These are phyloP conservation scores for Aspergillus carlsbadensis DNA, from an alignment of 495 filamentous ascomycete species.

Conservation along the genomic window DNA sequence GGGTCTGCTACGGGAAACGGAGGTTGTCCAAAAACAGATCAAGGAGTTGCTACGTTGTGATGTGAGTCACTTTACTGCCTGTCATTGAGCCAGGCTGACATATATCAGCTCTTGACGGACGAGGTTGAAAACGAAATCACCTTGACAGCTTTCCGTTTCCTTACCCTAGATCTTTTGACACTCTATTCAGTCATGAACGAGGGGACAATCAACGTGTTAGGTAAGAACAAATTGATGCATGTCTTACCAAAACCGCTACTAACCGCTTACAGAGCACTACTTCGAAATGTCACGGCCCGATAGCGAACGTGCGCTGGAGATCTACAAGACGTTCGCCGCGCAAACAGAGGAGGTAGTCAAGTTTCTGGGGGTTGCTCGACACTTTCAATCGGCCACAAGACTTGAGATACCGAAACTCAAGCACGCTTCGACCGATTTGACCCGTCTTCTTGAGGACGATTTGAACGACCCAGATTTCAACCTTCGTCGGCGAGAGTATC, in stretches of 20 bases:
- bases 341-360: conserved; percentile 92
- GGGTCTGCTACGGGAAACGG: conserved; percentile 88
- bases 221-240: conserved; percentile 46
- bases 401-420: conserved; percentile 96
- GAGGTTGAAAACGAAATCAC: conserved; percentile 98
- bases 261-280: conserved; percentile 70
- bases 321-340: conserved; percentile 89
- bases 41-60: conserved; percentile 84
- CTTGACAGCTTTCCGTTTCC: conserved; percentile 87
- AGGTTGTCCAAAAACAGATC: conserved; percentile 87
- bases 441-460: conserved; percentile 89
- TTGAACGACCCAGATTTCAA: conserved; percentile 96
- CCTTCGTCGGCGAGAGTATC: conserved; percentile 85
- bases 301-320: conserved; percentile 85
- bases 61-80: conserved; percentile 49
- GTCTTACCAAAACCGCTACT: conserved; percentile 16
- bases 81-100: conserved; percentile 21
- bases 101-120: conserved; percentile 72
- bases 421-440: conserved; percentile 90
- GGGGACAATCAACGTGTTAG: conserved; percentile 94
- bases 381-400: conserved; percentile 86
- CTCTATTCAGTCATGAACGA: conserved; percentile 97
- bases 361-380: conserved; percentile 81
- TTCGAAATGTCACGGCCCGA: conserved; percentile 97
- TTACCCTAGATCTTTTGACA: conserved; percentile 86